phyloP scores from a whole-genome alignment of 2,329 filamentous ascomycete genomes.

The Claviceps africana region DNA sequence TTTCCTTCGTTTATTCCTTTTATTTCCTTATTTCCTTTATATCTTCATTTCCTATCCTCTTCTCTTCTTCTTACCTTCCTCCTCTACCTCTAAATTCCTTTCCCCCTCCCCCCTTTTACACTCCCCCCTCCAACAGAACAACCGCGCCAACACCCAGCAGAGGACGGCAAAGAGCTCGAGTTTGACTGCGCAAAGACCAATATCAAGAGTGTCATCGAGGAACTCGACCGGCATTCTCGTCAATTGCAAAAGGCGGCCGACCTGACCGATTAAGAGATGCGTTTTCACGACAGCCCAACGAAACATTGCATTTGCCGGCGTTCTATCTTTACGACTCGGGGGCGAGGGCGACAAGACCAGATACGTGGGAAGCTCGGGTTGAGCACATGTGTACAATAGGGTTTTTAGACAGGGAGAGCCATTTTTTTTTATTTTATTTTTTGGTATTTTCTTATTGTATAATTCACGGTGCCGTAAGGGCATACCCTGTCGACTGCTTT shows the following conservation, averaged over 20 bases:
- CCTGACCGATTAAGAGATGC: constrained; percentile 35
- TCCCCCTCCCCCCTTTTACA: not conserved
- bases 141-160: constrained; percentile 29
- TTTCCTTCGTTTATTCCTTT: not conserved
- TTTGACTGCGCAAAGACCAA: constrained; percentile 69
- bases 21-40: too few relatives aligned
- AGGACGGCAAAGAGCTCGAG: constrained; percentile 84
- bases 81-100: not conserved
- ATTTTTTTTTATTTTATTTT: too few relatives aligned
- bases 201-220: constrained; percentile 75
- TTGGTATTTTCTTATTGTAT: constrained; percentile 19
- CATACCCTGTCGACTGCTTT: constrained; percentile 3
- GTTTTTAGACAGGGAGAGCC: not conserved
- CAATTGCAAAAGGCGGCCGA: constrained; percentile 71
- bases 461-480: constrained; percentile 9
- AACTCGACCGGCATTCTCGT: constrained; percentile 82
- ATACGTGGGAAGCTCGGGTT: constrained; percentile 6
- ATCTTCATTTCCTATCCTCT: too few relatives aligned
- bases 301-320: constrained; percentile 18
- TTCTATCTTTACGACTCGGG: constrained; percentile 10
- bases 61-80: too few relatives aligned
- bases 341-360: not conserved
- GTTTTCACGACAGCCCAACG: constrained; percentile 8
- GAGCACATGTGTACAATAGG: constrained; percentile 8
- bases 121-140: too few relatives aligned